Evolutionary conservation across 257 asterid species (phyloP), one percentile per base, ranked within the genome.

Genomic region (Solanum dulcamara): DNA sequence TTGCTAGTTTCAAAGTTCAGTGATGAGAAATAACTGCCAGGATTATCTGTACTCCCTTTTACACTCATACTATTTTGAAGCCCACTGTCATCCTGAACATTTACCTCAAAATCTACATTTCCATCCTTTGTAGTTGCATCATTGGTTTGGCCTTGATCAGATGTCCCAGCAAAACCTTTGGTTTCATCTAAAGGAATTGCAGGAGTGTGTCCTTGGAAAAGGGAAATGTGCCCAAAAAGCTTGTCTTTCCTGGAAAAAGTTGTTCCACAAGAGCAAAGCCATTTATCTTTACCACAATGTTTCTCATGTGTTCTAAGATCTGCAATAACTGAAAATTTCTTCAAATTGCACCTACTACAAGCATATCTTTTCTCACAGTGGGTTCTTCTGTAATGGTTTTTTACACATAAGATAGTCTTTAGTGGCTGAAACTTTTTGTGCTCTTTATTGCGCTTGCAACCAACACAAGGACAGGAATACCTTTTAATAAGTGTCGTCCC

Each of bases 261-360:
- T 7, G 99, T 95, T 42, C 99, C 99, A 62, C 99, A 96, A 0
- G 99, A 96, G 77, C 99, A 96, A 81, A 95, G 96, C 99, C 99
- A 96, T 86, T 91, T 92, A 83, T 94, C 98, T 86, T 91, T 84
- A 30, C 99, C 99, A 72, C 99, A 96, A 81, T 95, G 99, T 87
- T 96, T 96, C 40, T 96, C 98, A 20, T 96, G 99, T 6, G 99
- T 96, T 88, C 93, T 95, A 81, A 96, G 92, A 86, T 96, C 99
- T 1, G 99, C 99, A 85, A 96, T 89, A 66, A 96, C 99, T 0
- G 98, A 95, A 81, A 96, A 96, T 60, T 93, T 96, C 95, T 96
- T 95, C 2, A 90, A 46, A 57, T 96, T 89, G 91, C 99, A 96
- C 22, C 98, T 93, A 81, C 98, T 94, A 88, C 99, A 96, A 74